phyloP scores from a whole-genome alignment of 768 basidiomycete species.

The Rhizopogon vulgaris region DNA sequence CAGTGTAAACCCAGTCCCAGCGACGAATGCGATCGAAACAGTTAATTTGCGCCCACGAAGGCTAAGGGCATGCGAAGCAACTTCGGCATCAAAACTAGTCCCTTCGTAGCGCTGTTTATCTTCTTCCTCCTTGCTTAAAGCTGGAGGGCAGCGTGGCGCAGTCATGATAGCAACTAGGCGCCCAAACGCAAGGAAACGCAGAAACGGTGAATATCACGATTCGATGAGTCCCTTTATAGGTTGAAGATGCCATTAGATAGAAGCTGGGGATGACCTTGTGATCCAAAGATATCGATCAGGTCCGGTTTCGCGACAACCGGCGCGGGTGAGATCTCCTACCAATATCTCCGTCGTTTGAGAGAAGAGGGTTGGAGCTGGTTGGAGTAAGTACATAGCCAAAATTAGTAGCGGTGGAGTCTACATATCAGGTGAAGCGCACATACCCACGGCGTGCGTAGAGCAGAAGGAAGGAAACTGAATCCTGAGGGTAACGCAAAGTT shows the following conservation, averaged over 20 bases:
- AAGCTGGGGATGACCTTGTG: background rate
- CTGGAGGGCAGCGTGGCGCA: background rate
- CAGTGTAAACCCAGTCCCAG: slow-evolving; percentile 55
- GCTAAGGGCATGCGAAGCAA: slow-evolving; percentile 24
- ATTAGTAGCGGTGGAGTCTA: too few relatives aligned
- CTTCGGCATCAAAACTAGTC: slow-evolving; percentile 29
- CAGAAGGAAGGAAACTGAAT: too few relatives aligned
- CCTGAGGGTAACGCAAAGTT: too few relatives aligned
- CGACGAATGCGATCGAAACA: slow-evolving; percentile 47
- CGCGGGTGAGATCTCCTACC: too few relatives aligned
- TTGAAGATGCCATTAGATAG: background rate
- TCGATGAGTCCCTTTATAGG: background rate
- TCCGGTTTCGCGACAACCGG: background rate
- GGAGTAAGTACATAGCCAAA: too few relatives aligned
- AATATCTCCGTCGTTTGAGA: too few relatives aligned
- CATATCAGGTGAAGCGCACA: too few relatives aligned
- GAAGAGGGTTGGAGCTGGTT: too few relatives aligned
- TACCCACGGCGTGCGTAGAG: too few relatives aligned
- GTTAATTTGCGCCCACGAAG: slow-evolving; percentile 42
- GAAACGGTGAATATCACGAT: background rate
- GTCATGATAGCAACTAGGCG: background rate
- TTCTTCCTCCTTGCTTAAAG: background rate
- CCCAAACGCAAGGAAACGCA: background rate
- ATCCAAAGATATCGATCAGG: background rate
- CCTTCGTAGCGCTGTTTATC: slow-evolving; percentile 9